Conservation (phyloP, 2,329 filamentous ascomycete genomes). For the Aspergillus vadensis region DNA sequence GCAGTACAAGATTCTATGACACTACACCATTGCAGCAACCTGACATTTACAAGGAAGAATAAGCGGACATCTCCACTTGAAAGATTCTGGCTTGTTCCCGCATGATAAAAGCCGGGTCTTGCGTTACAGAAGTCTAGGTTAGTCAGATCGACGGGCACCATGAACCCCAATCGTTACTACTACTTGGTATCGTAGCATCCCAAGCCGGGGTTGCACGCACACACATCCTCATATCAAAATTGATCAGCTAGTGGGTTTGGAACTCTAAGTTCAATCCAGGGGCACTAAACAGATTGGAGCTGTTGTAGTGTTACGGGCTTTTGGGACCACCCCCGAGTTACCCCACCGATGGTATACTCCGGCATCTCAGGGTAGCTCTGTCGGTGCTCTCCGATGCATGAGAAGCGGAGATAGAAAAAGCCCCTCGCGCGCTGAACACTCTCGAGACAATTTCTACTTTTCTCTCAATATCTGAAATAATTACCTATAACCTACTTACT, state of each 20-base stretch:
- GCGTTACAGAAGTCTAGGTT: not conserved
- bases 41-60: no score
- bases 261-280: not conserved
- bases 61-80: not conserved
- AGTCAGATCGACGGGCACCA: not conserved
- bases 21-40: no score
- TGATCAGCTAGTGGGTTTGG: not conserved
- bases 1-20: not conserved
- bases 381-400: slow-evolving; percentile 42
- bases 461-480: not conserved
- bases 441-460: not conserved
- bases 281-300: not conserved
- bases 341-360: slow-evolving; percentile 28
- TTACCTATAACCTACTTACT: slow-evolving; percentile 8
- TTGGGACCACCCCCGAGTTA: not conserved
- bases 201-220: not conserved
- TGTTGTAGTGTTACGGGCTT: not conserved
- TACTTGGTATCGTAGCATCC: not conserved
- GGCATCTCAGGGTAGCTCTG: slow-evolving; percentile 19
- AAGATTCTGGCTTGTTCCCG: not conserved
- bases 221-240: not conserved
- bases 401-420: slow-evolving; percentile 25
- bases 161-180: not conserved
- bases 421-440: not conserved
- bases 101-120: not conserved